These are phyloP conservation scores for Quercus dentata DNA, from an alignment of 306 rosid genomes.

Conservation along the genomic window DNA sequence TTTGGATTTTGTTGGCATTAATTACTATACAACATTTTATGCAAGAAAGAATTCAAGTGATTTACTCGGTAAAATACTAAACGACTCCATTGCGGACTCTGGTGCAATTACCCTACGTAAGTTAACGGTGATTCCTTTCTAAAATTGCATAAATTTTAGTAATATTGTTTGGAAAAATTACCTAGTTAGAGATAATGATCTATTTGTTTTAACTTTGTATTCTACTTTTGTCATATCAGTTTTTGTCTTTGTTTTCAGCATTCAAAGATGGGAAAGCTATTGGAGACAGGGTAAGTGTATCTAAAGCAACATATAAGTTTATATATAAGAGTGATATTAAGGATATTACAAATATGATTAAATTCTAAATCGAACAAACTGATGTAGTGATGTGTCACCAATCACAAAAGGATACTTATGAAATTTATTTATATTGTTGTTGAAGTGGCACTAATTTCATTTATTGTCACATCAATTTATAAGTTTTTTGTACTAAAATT, in stretches of 20 bases:
- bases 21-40: slow-evolving; percentile 85
- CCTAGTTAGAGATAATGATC: not conserved
- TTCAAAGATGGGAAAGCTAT: slow-evolving; percentile 59
- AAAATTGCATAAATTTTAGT: not conserved
- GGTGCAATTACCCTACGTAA: slow-evolving; percentile 73
- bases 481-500: too few species aligned
- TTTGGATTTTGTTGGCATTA: slow-evolving; percentile 86
- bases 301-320: too few species aligned
- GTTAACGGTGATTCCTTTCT: slow-evolving; percentile 17
- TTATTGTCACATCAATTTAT: too few species aligned
- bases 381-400: too few species aligned
- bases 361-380: too few species aligned
- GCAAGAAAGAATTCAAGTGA: slow-evolving; percentile 34
- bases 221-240: not conserved
- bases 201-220: not conserved
- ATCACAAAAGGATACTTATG: too few species aligned
- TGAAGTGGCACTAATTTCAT: too few species aligned
- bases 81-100: slow-evolving; percentile 60
- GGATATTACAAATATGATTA: too few species aligned
- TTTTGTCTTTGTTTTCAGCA: slow-evolving; percentile 50
- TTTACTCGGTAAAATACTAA: slow-evolving; percentile 25
- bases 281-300: slow-evolving; percentile 59
- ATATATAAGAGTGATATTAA: too few species aligned
- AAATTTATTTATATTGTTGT: too few species aligned
- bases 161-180: not conserved